These are phyloP conservation scores for Pulveroboletus sp. DNA, from an alignment of 768 basidiomycete genomes.

Conservation along the genomic window DNA sequence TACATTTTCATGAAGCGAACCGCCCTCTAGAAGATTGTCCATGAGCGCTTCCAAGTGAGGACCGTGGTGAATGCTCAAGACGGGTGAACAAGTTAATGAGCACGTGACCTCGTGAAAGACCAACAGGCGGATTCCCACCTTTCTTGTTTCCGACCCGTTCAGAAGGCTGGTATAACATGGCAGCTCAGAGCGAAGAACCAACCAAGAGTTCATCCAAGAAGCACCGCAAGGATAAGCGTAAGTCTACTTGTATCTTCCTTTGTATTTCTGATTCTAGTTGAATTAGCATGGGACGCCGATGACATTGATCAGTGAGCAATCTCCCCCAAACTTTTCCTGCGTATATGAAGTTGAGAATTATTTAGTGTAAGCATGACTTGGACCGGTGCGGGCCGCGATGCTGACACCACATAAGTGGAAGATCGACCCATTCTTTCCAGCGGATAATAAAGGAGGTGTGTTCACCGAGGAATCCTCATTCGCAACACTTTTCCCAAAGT, in stretches of 20 bases:
- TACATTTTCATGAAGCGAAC: slow-evolving; percentile 28
- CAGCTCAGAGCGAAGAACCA: slow-evolving; percentile 29
- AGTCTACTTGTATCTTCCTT: slow-evolving; percentile 26
- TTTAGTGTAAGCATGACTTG: slow-evolving; percentile 39
- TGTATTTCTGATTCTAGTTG: slow-evolving; percentile 15
- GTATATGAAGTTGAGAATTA: neutral
- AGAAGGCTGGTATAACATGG: slow-evolving; percentile 13
- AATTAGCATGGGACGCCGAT: slow-evolving; percentile 94
- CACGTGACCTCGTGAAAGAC: too few species aligned
- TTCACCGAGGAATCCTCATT: slow-evolving; percentile 97
- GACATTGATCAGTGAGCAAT: slow-evolving; percentile 94
- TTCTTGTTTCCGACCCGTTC: too few species aligned
- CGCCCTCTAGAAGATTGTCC: slow-evolving; percentile 43
- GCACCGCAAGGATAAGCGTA: slow-evolving; percentile 94
- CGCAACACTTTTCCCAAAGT: slow-evolving; percentile 97
- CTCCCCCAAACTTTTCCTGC: slow-evolving; percentile 1
- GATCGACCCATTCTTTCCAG: slow-evolving; percentile 68
- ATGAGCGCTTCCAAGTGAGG: slow-evolving; percentile 27
- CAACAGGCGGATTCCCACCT: too few species aligned
- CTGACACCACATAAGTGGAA: slow-evolving; percentile 63
- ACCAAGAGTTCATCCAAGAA: slow-evolving; percentile 79
- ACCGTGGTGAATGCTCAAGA: too few species aligned
- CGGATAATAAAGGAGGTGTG: slow-evolving; percentile 75
- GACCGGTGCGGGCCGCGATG: neutral
- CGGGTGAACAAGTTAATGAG: too few species aligned